Conservation (phyloP, 2,329 filamentous ascomycete species). For the Xylariomycetidae sp. region DNA sequence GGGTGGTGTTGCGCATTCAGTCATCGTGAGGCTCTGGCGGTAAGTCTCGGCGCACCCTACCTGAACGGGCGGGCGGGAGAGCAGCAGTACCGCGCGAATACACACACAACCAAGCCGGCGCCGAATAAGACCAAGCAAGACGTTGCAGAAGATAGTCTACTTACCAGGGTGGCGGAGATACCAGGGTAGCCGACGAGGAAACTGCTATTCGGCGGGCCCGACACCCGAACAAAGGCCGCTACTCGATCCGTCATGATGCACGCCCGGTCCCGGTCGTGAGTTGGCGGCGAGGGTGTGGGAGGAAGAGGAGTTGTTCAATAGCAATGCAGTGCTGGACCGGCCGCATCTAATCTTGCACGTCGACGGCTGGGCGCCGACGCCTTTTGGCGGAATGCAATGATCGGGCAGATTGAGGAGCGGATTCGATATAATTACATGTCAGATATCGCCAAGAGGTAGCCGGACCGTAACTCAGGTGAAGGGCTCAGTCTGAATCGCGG, state of each 20-base stretch:
- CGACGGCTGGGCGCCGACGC: slow-evolving; percentile 21
- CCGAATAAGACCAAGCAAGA: slow-evolving; percentile 5
- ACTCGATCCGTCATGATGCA: slow-evolving; percentile 40
- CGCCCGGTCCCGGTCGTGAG: slow-evolving; percentile 12
- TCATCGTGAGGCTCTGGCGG: too few relatives aligned
- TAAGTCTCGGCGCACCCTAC: slow-evolving; percentile 9
- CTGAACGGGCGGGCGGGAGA: slow-evolving; percentile 14
- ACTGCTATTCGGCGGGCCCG: slow-evolving; percentile 92
- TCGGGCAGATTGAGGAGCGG: slow-evolving; percentile 8
- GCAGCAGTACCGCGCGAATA: slow-evolving; percentile 2
- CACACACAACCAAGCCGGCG: slow-evolving; percentile 7
- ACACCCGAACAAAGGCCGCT: slow-evolving; percentile 89
- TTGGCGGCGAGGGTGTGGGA: slow-evolving; percentile 13
- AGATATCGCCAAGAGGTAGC: too few relatives aligned
- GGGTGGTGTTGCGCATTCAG: slow-evolving; percentile 5
- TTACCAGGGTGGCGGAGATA: slow-evolving; percentile 93
- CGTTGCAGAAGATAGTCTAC: slow-evolving; percentile 32
- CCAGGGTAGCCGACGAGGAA: slow-evolving; percentile 96
- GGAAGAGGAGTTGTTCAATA: slow-evolving; percentile 11
- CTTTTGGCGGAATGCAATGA: slow-evolving; percentile 15
- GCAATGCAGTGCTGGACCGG: slow-evolving; percentile 12
- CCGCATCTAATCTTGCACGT: slow-evolving; percentile 23
- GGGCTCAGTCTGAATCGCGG: too few relatives aligned
- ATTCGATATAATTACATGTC: slow-evolving; percentile 14
- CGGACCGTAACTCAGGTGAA: too few relatives aligned